phyloP scores from a whole-genome alignment of 768 basidiomycete genomes.

The Amanita rimosa region DNA sequence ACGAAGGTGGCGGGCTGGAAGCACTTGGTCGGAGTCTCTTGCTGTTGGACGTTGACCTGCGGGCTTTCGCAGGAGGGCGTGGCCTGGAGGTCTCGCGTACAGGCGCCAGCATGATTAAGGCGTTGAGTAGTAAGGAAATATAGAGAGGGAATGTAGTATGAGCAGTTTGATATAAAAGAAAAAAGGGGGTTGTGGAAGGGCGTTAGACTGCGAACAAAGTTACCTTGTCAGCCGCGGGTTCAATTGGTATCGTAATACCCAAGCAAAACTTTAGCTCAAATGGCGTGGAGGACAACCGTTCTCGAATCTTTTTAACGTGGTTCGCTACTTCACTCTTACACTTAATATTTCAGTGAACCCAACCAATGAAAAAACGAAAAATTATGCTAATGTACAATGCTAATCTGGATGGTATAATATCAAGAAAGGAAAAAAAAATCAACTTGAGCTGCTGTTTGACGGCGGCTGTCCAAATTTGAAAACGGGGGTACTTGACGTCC shows the following conservation, averaged over 20 bases:
- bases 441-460: not conserved
- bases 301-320: not conserved
- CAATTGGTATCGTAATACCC: not conserved
- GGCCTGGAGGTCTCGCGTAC: conserved; percentile 47
- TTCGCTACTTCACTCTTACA: not conserved
- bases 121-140: conserved; percentile 1
- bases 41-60: conserved; percentile 29
- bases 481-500: not conserved
- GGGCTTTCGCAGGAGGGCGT: conserved; percentile 57
- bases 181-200: not conserved
- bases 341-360: not conserved
- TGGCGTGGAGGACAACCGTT: not conserved
- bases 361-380: not conserved
- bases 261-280: not conserved
- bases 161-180: conserved; percentile 4
- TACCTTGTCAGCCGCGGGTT: not conserved
- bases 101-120: conserved; percentile 20
- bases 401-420: conserved; percentile 4
- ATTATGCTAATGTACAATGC: conserved; percentile 3
- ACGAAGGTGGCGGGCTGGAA: conserved; percentile 20
- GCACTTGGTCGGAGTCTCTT: conserved; percentile 11
- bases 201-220: not conserved
- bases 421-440: not conserved
- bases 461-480: not conserved
- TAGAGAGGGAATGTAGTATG: conserved; percentile 5